These are phyloP conservation scores for Erythrophleum fordii DNA, from an alignment of 306 rosid genomes.

Conservation along the genomic window DNA sequence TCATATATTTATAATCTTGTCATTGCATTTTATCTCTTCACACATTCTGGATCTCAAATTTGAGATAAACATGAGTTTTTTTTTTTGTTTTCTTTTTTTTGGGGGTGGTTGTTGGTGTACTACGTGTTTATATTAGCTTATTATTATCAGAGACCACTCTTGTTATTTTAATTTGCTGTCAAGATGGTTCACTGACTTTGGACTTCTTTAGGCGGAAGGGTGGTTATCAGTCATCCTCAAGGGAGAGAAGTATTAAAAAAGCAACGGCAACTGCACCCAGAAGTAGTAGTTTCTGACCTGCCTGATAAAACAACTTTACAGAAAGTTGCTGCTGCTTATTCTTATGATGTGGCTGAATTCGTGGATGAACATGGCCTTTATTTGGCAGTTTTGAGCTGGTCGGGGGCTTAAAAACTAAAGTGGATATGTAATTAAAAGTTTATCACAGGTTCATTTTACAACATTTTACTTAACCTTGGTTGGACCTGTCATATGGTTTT, in stretches of 20 bases:
- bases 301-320: constrained; percentile 66
- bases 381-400: constrained; percentile 68
- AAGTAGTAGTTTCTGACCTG: constrained; percentile 67
- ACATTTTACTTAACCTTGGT: constrained; percentile 7
- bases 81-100: too few relatives aligned
- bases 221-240: constrained; percentile 85
- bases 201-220: constrained; percentile 68
- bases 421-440: background rate
- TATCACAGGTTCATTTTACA: background rate
- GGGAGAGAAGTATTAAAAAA: constrained; percentile 70
- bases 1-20: background rate
- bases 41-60: constrained; percentile 3
- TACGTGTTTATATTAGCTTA: background rate
- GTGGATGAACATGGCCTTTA: constrained; percentile 69
- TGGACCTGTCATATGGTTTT: constrained; percentile 25
- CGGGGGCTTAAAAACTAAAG: constrained; percentile 40
- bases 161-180: constrained; percentile 6
- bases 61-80: constrained; percentile 10
- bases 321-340: constrained; percentile 65
- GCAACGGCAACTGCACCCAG: constrained; percentile 61
- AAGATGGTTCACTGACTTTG: constrained; percentile 14
- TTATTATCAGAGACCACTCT: constrained; percentile 24
- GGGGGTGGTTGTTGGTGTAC: background rate
- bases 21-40: constrained; percentile 13
- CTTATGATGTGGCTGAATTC: constrained; percentile 66